Evolutionary conservation across 2,329 filamentous ascomycete genomes (phyloP), one percentile per base, ranked within the genome.

Genomic region (Corinectria fuckeliana): DNA sequence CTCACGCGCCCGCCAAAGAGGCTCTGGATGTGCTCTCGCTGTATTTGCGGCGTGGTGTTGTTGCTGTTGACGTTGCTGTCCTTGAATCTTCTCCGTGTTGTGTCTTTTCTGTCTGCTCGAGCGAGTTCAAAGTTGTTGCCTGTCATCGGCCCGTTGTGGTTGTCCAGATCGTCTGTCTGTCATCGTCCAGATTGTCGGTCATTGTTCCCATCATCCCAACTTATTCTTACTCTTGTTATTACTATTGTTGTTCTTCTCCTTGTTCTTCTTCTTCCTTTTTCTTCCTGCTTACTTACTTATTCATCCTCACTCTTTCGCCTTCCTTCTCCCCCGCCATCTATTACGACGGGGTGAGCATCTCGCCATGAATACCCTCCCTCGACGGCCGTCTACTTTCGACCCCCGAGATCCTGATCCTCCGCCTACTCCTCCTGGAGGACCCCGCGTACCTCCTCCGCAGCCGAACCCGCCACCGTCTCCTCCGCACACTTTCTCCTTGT

Each of bases 391-490:
- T 25, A 39, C 45, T 45, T 30, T 48, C 28, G 50, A 62, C 32
- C 20, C 52, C 6, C 61, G 60, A 45, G 61, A 65, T 41, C 69
- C 69, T 49, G 69, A 71, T 41, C 69, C 69, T 65, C 69, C 66
- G 16, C 69, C 69, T 32, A 71, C 69, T 34, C 69, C 69, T 44
- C 69, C 69, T 44, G 69, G 69, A 55, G 70, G 70, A 21, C 70
- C 70, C 36, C 69, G 70, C 49, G 64, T 69, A 16, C 70, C 70
- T 58, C 62, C 68, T 63, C 70, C 70, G 10, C 68, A 69, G 18
- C 70, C 70, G 26, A 57, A 65, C 32, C 65, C 70, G 57, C 70
- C 70, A 38, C 70, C 70, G 1, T 72, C 66, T 54, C 70, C 70
- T 59, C 70, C 70, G 38, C 67, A 71, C 48, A 61, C 48, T 30